phyloP scores from a whole-genome alignment of 768 basidiomycete genomes.

The Lanmaoa rubissima region DNA sequence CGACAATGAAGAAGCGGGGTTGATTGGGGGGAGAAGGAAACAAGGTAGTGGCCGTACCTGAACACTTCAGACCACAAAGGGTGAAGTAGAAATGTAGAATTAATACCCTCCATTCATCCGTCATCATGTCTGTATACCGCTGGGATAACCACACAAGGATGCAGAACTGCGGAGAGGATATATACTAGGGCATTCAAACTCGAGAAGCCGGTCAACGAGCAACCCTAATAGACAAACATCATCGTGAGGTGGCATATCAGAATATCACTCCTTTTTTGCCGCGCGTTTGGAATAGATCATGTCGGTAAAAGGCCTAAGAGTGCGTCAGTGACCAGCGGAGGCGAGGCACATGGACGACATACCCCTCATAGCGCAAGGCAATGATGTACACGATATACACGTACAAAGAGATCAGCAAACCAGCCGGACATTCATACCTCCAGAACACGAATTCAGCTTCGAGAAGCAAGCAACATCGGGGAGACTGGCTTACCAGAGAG shows the following conservation, averaged over 20 bases:
- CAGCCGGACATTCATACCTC: constrained; percentile 86
- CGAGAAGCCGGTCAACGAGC: background rate
- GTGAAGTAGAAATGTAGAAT: background rate
- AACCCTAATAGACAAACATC: background rate
- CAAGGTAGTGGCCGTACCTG: background rate
- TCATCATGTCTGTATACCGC: background rate
- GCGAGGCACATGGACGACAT: constrained; percentile 28
- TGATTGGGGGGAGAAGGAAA: constrained; percentile 19
- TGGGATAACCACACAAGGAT: background rate
- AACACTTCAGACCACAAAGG: background rate
- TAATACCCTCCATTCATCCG: background rate
- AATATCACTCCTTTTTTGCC: constrained; percentile 19
- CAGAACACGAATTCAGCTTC: background rate
- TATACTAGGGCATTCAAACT: background rate
- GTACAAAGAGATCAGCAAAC: constrained; percentile 73
- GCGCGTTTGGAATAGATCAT: constrained; percentile 71
- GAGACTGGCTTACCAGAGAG: constrained; percentile 67
- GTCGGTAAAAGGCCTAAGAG: constrained; percentile 67
- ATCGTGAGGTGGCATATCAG: background rate
- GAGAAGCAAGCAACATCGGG: background rate
- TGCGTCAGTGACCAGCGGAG: background rate
- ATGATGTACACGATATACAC: constrained; percentile 83
- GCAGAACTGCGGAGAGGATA: background rate
- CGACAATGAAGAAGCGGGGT: constrained; percentile 18
- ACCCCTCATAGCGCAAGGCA: constrained; percentile 91